A percentile compares a stretch with the other conserved stretches of the same genome.
Conservation (phyloP, 768 basidiomycete genomes). For the Fomitopsis serialis region DNA sequence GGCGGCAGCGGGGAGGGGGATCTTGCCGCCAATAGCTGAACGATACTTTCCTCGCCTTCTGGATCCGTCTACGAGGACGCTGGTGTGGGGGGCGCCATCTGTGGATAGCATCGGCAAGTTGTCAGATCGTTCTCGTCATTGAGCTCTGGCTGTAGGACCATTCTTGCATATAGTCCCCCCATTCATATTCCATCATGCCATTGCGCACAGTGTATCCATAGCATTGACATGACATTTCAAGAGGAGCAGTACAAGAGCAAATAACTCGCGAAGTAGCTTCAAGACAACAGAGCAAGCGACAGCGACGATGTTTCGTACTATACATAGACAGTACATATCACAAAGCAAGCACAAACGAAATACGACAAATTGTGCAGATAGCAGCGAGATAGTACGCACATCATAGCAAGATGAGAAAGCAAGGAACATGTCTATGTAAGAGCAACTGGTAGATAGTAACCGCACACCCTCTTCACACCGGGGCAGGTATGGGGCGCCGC, state of each 20-base stretch:
- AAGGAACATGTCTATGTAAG: too few relatives aligned
- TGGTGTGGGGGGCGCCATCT: constrained; percentile 71
- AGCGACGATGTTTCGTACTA: background rate
- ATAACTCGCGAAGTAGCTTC: background rate
- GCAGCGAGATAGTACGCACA: background rate
- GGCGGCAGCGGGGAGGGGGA: constrained; percentile 27
- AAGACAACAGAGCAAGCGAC: background rate
- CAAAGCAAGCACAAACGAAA: constrained; percentile 1
- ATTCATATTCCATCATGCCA: background rate
- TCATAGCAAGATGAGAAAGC: too few relatives aligned
- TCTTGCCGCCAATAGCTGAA: constrained; percentile 41
- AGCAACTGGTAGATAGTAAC: background rate
- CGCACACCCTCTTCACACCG: constrained; percentile 59
- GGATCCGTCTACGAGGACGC: constrained; percentile 56
- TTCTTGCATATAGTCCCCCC: background rate
- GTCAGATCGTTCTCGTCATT: constrained; percentile 18
- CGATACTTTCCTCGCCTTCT: constrained; percentile 43
- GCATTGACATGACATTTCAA: background rate
- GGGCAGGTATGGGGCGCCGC: constrained; percentile 53
- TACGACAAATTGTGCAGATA: too few relatives aligned
- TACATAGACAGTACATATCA: background rate
- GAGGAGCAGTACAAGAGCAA: too few relatives aligned
- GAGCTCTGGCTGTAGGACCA: background rate
- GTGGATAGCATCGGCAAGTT: constrained; percentile 56
- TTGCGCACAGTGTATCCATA: constrained; percentile 3